phyloP scores from a whole-genome alignment of 2,329 filamentous ascomycete species.

The Claviceps humidiphila region DNA sequence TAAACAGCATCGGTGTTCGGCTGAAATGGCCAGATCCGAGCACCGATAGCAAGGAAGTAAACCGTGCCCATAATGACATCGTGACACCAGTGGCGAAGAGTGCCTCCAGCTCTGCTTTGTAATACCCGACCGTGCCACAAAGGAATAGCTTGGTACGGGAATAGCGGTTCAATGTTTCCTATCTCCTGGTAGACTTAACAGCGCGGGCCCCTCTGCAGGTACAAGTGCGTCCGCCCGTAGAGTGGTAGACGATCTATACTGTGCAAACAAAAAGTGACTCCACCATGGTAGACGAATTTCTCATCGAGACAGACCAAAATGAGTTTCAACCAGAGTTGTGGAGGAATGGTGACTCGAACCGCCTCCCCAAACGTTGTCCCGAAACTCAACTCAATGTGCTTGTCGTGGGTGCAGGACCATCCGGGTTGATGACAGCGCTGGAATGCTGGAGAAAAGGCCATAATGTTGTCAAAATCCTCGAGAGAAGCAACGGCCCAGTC shows the following conservation, averaged over 20 bases:
- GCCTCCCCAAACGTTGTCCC: neutral
- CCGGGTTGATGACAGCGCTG: slow-evolving; percentile 6
- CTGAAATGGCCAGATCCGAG: neutral
- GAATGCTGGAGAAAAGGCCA: slow-evolving; percentile 10
- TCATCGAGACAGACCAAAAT: neutral
- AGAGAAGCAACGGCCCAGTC: slow-evolving; percentile 2
- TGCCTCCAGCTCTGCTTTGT: too few species aligned
- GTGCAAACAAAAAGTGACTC: neutral
- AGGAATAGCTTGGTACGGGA: too few species aligned
- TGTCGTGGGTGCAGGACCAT: slow-evolving; percentile 8
- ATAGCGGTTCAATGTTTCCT: too few species aligned
- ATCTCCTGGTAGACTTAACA: too few species aligned
- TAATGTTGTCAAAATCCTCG: slow-evolving; percentile 8
- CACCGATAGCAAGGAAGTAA: neutral
- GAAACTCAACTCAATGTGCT: slow-evolving; percentile 6
- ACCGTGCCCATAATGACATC: too few species aligned
- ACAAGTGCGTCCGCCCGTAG: neutral
- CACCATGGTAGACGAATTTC: neutral
- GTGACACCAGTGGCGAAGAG: too few species aligned
- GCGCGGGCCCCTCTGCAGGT: neutral
- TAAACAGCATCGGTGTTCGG: neutral
- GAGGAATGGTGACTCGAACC: neutral
- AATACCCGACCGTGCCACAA: too few species aligned
- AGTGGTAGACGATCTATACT: too few species aligned
- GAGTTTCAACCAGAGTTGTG: neutral